Base-by-base conservation (phyloP, 257 asterid genomes). In the Solanum virginianum region DNA sequence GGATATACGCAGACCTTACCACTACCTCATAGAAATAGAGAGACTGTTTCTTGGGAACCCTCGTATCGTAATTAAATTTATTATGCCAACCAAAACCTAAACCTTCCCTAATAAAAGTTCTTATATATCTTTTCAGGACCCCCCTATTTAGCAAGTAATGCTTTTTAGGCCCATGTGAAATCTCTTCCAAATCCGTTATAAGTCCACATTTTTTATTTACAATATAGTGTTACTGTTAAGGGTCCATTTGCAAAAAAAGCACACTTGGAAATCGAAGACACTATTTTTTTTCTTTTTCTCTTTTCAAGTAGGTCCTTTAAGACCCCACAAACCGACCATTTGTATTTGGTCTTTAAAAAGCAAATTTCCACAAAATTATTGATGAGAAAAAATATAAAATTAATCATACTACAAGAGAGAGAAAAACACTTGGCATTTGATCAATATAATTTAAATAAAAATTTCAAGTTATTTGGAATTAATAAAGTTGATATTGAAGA, bases 311-410 rank as follows among this genome's bases (percentile, higher is more conserved):
- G 83, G 86, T 66, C 90, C 79, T 74, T 84, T 71, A 81, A 18
- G 86, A 39, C 88, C 92, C 92, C 63, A 90, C 88, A 59, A 59
- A 90, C 92, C 91, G 89, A 68, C 92, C 86, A 83, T 26, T 16
- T 77, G 3, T 51, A 51, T 17, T 26, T 47, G 5, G n/a, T 74
- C 45, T 51, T n/a, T 0, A 24, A 1, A 77, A 51, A 51, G 45
- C 24, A 77, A 77, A 26, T 47, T 74, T 36, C 29, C 20, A 59
- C 22, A 15, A 15, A 3, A 8, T 32, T 8, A 8, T 13, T 65
- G 43, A 13, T 26, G 6, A 7, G 29, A 65, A 26, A 15, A 13
- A 13, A 5, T 8, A 65, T 26, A 36, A 36, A 36, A 36, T 10
- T 11, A 63, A 12, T 6, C 20, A 63, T 13, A 10, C 41, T 63